phyloP scores from a whole-genome alignment of 2,329 filamentous ascomycete genomes.

The Ceratocystis diversiconidia region DNA sequence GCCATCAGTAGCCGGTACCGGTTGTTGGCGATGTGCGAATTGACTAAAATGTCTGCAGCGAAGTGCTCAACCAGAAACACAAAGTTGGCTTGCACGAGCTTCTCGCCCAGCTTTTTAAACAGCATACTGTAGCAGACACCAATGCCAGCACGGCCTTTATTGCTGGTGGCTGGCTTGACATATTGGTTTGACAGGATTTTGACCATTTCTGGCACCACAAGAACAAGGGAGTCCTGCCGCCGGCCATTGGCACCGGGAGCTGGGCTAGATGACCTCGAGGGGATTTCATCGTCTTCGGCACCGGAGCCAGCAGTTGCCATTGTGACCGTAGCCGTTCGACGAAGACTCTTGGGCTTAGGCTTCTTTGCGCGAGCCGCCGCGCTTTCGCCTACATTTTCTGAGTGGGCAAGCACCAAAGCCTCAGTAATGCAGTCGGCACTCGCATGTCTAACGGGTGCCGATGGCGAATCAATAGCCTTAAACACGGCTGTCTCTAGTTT shows the following conservation, averaged over 20 bases:
- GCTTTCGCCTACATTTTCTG: slow-evolving; percentile 38
- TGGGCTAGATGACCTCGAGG: slow-evolving; percentile 56
- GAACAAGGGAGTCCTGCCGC: slow-evolving; percentile 56
- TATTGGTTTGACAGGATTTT: slow-evolving; percentile 71
- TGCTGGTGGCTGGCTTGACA: slow-evolving; percentile 60
- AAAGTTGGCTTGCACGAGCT: slow-evolving; percentile 71
- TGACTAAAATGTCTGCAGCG: slow-evolving; percentile 64
- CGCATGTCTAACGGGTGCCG: slow-evolving; percentile 63
- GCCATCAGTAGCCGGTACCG: slow-evolving; percentile 77
- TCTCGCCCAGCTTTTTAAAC: slow-evolving; percentile 64
- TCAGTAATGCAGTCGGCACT: slow-evolving; percentile 75
- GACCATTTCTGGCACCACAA: slow-evolving; percentile 66
- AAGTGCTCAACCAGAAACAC: slow-evolving; percentile 67
- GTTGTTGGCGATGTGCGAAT: slow-evolving; percentile 62
- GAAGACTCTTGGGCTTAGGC: slow-evolving; percentile 43
- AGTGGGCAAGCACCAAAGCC: slow-evolving; percentile 65
- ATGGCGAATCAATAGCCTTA: slow-evolving; percentile 72
- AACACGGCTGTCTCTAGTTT: slow-evolving; percentile 68
- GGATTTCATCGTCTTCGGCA: slow-evolving; percentile 59
- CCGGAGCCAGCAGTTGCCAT: slow-evolving; percentile 27
- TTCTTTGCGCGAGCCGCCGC: slow-evolving; percentile 41
- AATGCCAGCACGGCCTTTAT: slow-evolving; percentile 67
- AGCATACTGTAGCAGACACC: slow-evolving; percentile 77
- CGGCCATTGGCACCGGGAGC: slow-evolving; percentile 41
- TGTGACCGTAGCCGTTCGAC: slow-evolving; percentile 40